Base-by-base conservation (phyloP, 805 yeast genomes). In the Saturnispora silvae region DNA sequence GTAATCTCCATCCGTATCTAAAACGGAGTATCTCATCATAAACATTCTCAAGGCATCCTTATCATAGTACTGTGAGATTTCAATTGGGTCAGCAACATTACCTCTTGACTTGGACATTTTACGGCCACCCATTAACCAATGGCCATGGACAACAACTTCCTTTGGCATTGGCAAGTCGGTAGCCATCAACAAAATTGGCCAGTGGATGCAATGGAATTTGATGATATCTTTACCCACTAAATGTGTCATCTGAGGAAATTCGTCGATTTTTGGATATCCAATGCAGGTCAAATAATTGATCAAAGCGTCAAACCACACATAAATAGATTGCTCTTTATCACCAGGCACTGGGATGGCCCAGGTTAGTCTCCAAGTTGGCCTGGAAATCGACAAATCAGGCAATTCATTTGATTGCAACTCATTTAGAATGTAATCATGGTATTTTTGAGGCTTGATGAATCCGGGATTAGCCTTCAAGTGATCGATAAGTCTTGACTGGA, bases 291-390 rank as follows among this genome's bases (percentile, higher is more conserved):
- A 38, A 52, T 92, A 92, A 56, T 86, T 92, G 31, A 81, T 67
- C 31, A 92, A 64, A 0, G 98, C 98, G 60, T 92, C 98, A 42
- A 92, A 79, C 98, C 98, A 92, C 13, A 92, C 98, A 51, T 92
- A 92, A 37, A 92, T 76, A 33, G 70, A 78, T 53, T 89, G 97
- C 1, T 76, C 50, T 0, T 67, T 59, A 51, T 87, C 95, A 17
- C 67, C 64, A 2, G 98, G 97, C 2, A 89, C 96, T 5, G 72
- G 72, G 19, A 92, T 79, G 0, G 96, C 96, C 98, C 98, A 92
- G 22, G 68, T 60, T 28, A 86, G 64, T 41, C 98, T 65, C 8
- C 76, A 61, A 0, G 75, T 52, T 0, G 97, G 96, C 45, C 98
- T 64, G 0, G 96, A 86, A 3, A 92, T 68, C n/a, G 95, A 81